Conservation (phyloP, 441 rosid genomes). For the Bruguiera hainesii region DNA sequence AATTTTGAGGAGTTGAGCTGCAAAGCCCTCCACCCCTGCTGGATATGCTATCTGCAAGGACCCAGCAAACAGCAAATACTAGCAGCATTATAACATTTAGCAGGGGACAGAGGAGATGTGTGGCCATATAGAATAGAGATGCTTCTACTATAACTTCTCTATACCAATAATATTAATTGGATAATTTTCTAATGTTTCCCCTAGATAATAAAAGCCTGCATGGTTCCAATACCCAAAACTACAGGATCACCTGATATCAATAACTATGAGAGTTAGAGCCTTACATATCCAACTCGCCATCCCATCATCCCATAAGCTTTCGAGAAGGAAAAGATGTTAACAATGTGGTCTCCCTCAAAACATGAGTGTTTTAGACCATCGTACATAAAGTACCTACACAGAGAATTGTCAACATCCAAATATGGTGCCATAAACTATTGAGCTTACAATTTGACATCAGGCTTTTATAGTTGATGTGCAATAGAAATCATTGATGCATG, state of each 20-base stretch:
- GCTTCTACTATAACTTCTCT: too few species aligned
- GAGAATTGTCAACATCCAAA: slow-evolving; percentile 1
- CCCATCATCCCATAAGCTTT: slow-evolving; percentile 99
- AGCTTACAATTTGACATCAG: too few species aligned
- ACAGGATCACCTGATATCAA: background rate
- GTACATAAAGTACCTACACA: slow-evolving; percentile 93
- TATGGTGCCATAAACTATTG: slow-evolving; percentile 10
- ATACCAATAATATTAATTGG: too few species aligned
- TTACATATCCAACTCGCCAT: slow-evolving; percentile 99
- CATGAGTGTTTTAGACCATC: slow-evolving; percentile 87
- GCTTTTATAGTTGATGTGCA: background rate
- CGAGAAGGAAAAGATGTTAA: slow-evolving; percentile 95
- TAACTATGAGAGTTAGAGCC: slow-evolving; percentile 22
- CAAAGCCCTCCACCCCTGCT: slow-evolving; percentile 65
- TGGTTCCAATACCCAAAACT: too few species aligned
- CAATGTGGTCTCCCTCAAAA: slow-evolving; percentile 83
- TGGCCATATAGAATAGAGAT: too few species aligned
- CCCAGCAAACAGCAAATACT: background rate
- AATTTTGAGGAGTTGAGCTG: slow-evolving; percentile 70
- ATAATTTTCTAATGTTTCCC: too few species aligned
- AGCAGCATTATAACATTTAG: background rate
- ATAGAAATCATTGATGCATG: background rate
- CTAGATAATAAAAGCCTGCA: too few species aligned
- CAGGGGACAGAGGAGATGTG: too few species aligned
- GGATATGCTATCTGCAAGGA: slow-evolving; percentile 86